Conservation (phyloP, 495 filamentous ascomycete species). For the Lineolata rhizophorae region DNA sequence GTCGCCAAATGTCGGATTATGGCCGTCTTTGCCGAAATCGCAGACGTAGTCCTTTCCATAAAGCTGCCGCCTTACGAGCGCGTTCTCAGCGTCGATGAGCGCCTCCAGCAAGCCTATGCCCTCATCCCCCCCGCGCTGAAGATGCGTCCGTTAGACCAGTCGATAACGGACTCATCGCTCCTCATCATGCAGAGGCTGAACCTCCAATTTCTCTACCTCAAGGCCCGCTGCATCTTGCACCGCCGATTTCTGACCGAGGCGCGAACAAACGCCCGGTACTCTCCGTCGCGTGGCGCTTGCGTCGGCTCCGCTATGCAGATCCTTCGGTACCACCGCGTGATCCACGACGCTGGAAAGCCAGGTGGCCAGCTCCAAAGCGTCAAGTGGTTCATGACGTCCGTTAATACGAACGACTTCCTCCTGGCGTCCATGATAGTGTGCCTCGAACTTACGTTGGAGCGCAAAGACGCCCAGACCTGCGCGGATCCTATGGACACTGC, state of each 20-base stretch:
- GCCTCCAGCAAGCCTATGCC: conserved; percentile 17
- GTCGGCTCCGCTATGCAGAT: conserved; percentile 22
- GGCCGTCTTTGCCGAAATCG: conserved; percentile 21
- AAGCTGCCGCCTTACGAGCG: conserved; percentile 15
- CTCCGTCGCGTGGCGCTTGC: conserved; percentile 20
- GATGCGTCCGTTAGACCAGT: conserved; percentile 18
- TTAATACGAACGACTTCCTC: conserved; percentile 26
- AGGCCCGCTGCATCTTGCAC: conserved; percentile 23
- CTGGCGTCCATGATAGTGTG: conserved; percentile 30
- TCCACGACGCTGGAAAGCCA: conserved; percentile 15
- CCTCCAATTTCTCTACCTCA: conserved; percentile 21
- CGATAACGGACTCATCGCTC: conserved; percentile 19
- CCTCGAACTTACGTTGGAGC: conserved; percentile 19
- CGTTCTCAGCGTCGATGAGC: conserved; percentile 19
- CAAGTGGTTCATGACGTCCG: conserved; percentile 25
- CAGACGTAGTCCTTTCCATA: conserved; percentile 21
- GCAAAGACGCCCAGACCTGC: conserved; percentile 1
- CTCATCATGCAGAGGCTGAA: conserved; percentile 21
- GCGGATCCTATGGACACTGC: not conserved
- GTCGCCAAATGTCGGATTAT: conserved; percentile 21
- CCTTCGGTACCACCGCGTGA: conserved; percentile 18
- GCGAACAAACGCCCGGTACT: conserved; percentile 9
- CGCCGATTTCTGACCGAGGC: conserved; percentile 19
- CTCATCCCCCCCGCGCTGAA: conserved; percentile 14
- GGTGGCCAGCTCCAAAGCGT: conserved; percentile 23